Evolutionary conservation across 2,329 filamentous ascomycete genomes (phyloP).

Genomic region (Hypoxylon sp.): DNA sequence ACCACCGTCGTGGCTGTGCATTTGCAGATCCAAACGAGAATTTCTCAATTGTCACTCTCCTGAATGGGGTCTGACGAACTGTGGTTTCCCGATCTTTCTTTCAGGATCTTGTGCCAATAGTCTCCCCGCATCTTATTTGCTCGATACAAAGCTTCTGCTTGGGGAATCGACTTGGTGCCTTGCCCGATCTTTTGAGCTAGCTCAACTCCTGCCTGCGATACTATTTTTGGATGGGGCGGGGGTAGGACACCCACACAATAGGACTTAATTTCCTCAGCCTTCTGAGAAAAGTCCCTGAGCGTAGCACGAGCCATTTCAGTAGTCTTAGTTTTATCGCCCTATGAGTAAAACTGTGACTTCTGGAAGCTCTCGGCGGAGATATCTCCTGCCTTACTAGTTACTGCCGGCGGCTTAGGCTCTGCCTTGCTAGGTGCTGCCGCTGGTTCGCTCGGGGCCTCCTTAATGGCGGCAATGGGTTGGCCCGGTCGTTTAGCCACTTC

Average conservation of each 20-base stretch:
- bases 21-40: constrained; percentile 1
- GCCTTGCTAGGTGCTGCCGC: constrained; percentile 63
- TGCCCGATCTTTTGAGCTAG: no score
- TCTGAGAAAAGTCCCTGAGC: no score
- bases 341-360: constrained; percentile 72
- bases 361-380: constrained; percentile 70
- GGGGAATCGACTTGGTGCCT: no score
- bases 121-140: no score
- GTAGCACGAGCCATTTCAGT: not conserved
- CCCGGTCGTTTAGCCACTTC: constrained; percentile 76
- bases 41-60: not conserved
- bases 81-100: not conserved
- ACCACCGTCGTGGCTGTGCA: not conserved
- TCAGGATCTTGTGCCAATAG: no score
- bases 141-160: no score
- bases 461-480: constrained; percentile 67
- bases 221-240: no score
- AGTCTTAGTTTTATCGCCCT: constrained; percentile 36
- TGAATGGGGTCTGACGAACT: not conserved
- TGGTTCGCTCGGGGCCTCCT: constrained; percentile 62
- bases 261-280: no score
- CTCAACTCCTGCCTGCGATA: no score
- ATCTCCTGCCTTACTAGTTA: constrained; percentile 66
- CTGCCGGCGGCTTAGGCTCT: constrained; percentile 52
- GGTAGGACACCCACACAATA: no score